Evolutionary conservation across 2,329 filamentous ascomycete genomes (phyloP), one percentile per base, ranked within the genome.

Genomic region (Aspergillus bombycis): DNA sequence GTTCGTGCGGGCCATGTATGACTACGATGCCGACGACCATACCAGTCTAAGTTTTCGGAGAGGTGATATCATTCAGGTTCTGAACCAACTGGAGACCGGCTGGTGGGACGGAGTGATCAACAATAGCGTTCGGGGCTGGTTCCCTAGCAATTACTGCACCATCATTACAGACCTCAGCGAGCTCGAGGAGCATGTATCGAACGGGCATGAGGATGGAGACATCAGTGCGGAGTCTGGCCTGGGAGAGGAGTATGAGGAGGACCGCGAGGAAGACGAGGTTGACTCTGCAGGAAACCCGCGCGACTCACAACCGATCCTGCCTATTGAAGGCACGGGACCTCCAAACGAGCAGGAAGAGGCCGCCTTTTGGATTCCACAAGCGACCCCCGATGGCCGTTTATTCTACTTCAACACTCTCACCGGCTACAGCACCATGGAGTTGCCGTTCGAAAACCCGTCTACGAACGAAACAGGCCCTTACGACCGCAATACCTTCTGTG

Each of bases 101-200:
- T 99, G 95, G 95, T 99, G 95, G 95, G 95, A 99, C 81, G 95
- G 95, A 56, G 93, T 99, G 61, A 97, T 99, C 77, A 95, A 97
- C 74, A 93, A 94, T 63, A 71, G 64, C 58, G 91, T 97, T 70
- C 90, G 95, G 76, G 95, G 95, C 77, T 99, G 95, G 95, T 99
- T 99, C 78, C 95, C 95, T 43, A 98, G 94, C 84, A 99, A 99
- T 79, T 99, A 99, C 81, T 98, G 95, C 82, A 89, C 93, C 69
- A 88, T 95, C 67, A 91, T 98, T 71, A 87, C 88, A 64, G 89
- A 88, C 71, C 86, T 90, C 57, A 90, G 92, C 70, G 91, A 96
- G 66, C 83, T 90, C 34, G 85, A 86, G 48, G 89, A 92, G 60
- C 81, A 85, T 16, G 82, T 83, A 67, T 84, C 85, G 58, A 86